Base-by-base conservation (phyloP, 2,329 filamentous ascomycete species). In the Botryotinia calthae region DNA sequence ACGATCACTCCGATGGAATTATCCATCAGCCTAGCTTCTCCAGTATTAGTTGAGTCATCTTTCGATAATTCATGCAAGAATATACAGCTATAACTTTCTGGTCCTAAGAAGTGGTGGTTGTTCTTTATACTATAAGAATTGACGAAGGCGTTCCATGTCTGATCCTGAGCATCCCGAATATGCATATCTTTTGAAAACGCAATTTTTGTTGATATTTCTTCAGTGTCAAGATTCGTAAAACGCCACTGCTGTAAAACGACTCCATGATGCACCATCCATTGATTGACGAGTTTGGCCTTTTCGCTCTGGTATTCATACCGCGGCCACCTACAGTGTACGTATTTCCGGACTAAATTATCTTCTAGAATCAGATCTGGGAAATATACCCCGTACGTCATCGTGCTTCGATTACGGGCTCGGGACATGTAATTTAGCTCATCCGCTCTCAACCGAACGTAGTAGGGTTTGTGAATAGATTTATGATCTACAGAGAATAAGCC, bases 371-470 rank as follows among this genome's bases (percentile, higher is more conserved):
- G 25, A 54, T 16, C 5, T n/a, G 48, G 48, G 25, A n/a, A 7
- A 54, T n/a, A n/a, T n/a, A 54, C 48, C n/a, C 48, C 25, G 48
- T 54, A 54, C 25, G 25, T 16, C 48, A 54, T 54, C 0, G 0
- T 0, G 6, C 1, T 4, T n/a, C 48, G 48, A 54, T 54, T 54
- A 25, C 25, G 25, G 48, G 48, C 48, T n/a, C 48, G 25, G 25
- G 48, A 54, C 48, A 54, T 54, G 0, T 7, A 0, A n/a, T 54
- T 7, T 9, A 54, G 12, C 1, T 7, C 0, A 16, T 54, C 0
- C 25, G 48, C 48, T 54, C 25, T 54, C 0, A 0, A 0, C 10
- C 1, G 14, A 54, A 7, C 12, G 1, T 1, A n/a, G 0, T 2
- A n/a, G 48, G 48, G 48, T 0, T 0, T 2, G 2, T 0, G 12